Percentiles rank a stretch among this genome's conserved stretches.
These are phyloP conservation scores for Colletotrichum godetiae DNA, from an alignment of 2,329 filamentous ascomycete species.

Conservation along the genomic window DNA sequence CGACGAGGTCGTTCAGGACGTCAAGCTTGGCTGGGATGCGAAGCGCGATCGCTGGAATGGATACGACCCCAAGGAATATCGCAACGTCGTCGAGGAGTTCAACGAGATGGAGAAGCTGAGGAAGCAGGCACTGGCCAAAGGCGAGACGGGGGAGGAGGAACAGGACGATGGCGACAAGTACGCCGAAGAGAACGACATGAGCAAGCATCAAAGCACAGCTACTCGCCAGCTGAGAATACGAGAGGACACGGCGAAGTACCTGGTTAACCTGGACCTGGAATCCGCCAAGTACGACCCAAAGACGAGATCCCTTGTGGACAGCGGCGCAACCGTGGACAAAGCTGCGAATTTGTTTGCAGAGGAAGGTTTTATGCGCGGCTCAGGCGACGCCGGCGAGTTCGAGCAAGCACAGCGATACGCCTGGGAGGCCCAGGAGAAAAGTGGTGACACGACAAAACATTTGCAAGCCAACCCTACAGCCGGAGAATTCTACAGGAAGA, in stretches of 20 bases:
- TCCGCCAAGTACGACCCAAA: constrained; percentile 99
- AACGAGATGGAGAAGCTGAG: constrained; percentile 84
- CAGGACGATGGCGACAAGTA: constrained; percentile 78
- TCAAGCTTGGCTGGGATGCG: constrained; percentile 93
- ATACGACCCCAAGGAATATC: constrained; percentile 91
- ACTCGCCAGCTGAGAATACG: constrained; percentile 91
- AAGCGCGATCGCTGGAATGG: constrained; percentile 98
- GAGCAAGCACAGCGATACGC: constrained; percentile 90
- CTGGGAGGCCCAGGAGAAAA: constrained; percentile 93
- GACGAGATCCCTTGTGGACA: constrained; percentile 89
- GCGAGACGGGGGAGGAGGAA: constrained; percentile 61
- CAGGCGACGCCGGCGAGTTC: constrained; percentile 93
- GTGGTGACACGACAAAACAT: constrained; percentile 83
- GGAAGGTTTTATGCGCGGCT: constrained; percentile 89
- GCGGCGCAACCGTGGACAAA: constrained; percentile 82
- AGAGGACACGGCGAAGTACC: constrained; percentile 97
- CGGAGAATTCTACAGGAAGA: constrained; percentile 85
- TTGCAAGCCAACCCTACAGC: constrained; percentile 96
- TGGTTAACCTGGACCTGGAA: constrained; percentile 93
- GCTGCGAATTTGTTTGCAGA: constrained; percentile 88
- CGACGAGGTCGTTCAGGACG: constrained; percentile 87
- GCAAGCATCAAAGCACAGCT: constrained; percentile 88
- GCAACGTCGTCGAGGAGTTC: constrained; percentile 88
- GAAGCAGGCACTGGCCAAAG: constrained; percentile 59
- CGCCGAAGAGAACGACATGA: constrained; percentile 97